phyloP scores from a whole-genome alignment of 2,329 filamentous ascomycete genomes.

The Penicillium sp. region DNA sequence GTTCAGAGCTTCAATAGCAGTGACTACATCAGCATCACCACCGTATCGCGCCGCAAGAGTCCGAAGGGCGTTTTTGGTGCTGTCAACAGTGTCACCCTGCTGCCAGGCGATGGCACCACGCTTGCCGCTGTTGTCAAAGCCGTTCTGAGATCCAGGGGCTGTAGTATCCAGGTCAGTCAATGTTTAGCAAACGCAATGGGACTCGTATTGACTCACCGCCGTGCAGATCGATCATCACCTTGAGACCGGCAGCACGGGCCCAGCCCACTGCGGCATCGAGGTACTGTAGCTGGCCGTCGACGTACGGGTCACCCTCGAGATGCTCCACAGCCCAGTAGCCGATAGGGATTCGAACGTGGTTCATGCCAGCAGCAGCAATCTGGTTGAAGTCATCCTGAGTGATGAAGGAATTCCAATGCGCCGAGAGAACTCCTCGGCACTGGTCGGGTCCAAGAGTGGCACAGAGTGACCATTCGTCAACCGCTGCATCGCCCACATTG shows the following conservation, averaged over 20 bases:
- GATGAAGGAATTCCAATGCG: slow-evolving; percentile 67
- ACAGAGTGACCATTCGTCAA: slow-evolving; percentile 64
- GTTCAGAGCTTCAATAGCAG: slow-evolving; percentile 56
- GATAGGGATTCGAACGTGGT: slow-evolving; percentile 69
- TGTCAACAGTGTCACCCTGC: slow-evolving; percentile 41
- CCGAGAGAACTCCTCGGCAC: slow-evolving; percentile 54
- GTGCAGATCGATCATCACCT: slow-evolving; percentile 72
- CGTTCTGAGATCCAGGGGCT: slow-evolving; percentile 69
- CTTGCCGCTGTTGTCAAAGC: slow-evolving; percentile 70
- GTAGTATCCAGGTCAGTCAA: slow-evolving; percentile 14
- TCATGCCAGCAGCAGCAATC: slow-evolving; percentile 64
- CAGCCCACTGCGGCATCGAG: slow-evolving; percentile 65
- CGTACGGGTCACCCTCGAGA: slow-evolving; percentile 63
- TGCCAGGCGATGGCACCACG: slow-evolving; percentile 48
- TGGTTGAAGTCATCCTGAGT: slow-evolving; percentile 61
- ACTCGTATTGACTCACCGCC: slow-evolving; percentile 56
- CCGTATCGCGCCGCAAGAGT: slow-evolving; percentile 65
- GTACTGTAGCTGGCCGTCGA: slow-evolving; percentile 65
- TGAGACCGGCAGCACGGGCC: slow-evolving; percentile 64
- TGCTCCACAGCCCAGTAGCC: slow-evolving; percentile 69
- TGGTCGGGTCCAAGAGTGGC: slow-evolving; percentile 56
- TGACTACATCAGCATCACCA: slow-evolving; percentile 63
- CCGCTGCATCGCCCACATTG: slow-evolving; percentile 53
- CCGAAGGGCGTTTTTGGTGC: slow-evolving; percentile 61
- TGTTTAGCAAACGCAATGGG: not conserved